Evolutionary conservation across 2,329 filamentous ascomycete genomes (phyloP), one percentile per base, ranked within the genome.

Genomic region (Beauveria varroae): DNA sequence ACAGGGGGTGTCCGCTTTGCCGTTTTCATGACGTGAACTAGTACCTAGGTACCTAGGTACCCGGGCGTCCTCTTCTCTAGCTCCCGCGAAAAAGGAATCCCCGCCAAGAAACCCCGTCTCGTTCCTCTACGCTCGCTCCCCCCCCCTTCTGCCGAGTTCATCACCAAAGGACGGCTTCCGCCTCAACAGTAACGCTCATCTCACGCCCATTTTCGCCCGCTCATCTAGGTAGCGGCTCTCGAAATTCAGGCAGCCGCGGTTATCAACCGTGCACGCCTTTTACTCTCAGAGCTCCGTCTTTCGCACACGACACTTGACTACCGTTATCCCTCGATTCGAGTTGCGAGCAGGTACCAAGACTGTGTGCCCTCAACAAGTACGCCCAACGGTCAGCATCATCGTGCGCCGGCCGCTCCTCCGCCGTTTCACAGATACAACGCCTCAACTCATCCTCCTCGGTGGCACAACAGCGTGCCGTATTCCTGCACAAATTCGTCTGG

Each of bases 341-440:
- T 49, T 47, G 20, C 44, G 20, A 49, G 44, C 41, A 50, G 34
- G 34, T 37, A 37, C 34, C 34, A 37, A 37, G 54, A 57, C 51
- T 30, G 40, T 44, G 37, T 26, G 37, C 37, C 26, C 53, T n/a
- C 52, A 28, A 28, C 41, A 47, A 34, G 10, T 26, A 46, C 37
- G 12, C 43, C 14, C 54, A 57, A 47, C 43, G 43, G 20, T 28
- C 43, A 43, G 26, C 54, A 46, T 57, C 54, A 56, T 56, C 53
- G 54, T 52, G 47, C 47, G 57, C 57, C 57, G 44, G 37, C 57
- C 37, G 57, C 47, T 51, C 57, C 3, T 43, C 57, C 47, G 47
- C 46, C 34, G 57, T 59, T 51, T 44, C 57, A 59, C 57, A 52
- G 34, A 44, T 40, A 22, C 16, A 28, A 58, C 10, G 24, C 30